Conservation (phyloP, 2,329 filamentous ascomycete species). For the Colletotrichum tropicicola region DNA sequence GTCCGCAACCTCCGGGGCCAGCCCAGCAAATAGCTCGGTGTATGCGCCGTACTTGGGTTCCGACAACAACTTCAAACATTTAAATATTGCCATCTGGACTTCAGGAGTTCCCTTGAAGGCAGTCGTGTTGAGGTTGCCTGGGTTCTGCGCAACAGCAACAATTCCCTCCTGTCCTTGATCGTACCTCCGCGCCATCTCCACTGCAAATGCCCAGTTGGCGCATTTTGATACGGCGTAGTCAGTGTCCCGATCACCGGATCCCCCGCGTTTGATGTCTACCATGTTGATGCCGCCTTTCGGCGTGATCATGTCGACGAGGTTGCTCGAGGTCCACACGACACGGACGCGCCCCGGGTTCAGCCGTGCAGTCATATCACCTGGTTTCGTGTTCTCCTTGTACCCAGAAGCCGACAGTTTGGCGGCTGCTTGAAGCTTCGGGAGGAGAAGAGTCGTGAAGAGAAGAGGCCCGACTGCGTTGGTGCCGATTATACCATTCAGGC, state of each 20-base stretch:
- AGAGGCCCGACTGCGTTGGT: constrained; percentile 44
- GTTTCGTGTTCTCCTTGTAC: constrained; percentile 32
- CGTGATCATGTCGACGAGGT: constrained; percentile 35
- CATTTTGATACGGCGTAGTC: constrained; percentile 46
- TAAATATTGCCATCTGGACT: neutral
- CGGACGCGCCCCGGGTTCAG: constrained; percentile 33
- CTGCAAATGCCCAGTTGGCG: constrained; percentile 42
- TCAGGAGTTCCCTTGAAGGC: constrained; percentile 26
- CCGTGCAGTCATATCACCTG: constrained; percentile 5
- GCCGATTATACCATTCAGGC: constrained; percentile 43
- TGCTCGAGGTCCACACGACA: constrained; percentile 42
- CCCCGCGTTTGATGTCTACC: constrained; percentile 31
- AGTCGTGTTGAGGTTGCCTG: constrained; percentile 43
- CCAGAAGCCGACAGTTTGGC: neutral
- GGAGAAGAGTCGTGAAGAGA: constrained; percentile 43
- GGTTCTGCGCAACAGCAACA: constrained; percentile 42
- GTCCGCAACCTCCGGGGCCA: constrained; percentile 44
- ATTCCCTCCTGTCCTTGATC: constrained; percentile 35
- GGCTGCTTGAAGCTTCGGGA: constrained; percentile 38
- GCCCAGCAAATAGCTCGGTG: constrained; percentile 49
- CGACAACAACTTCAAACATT: constrained; percentile 33
- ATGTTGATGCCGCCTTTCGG: constrained; percentile 40
- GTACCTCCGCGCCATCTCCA: constrained; percentile 37
- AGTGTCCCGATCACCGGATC: constrained; percentile 29
- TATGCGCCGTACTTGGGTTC: constrained; percentile 46